A percentile compares a stretch with the other conserved stretches of the same genome.
Evolutionary conservation across 345 rosid species (phyloP).

Genomic region (Eucalyptus lansdowneana): DNA sequence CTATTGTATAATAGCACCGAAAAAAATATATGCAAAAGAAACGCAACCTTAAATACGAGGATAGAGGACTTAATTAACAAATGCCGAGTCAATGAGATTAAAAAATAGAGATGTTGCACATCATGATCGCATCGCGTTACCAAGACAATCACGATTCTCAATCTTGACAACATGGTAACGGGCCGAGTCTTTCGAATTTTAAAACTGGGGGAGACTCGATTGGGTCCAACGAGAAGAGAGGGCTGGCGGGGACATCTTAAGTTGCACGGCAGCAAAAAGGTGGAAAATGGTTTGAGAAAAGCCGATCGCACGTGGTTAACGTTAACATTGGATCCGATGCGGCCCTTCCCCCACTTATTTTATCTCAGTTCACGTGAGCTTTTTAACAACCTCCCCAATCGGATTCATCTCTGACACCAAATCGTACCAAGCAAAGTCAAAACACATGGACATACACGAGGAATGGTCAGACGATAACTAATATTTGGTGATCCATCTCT

Average conservation of each 20-base stretch:
- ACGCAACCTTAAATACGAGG: neutral
- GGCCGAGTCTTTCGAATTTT: too few species aligned
- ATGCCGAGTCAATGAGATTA: too few species aligned
- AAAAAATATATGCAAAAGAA: neutral
- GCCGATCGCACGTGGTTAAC: neutral
- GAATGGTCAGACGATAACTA: neutral
- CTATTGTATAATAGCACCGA: neutral
- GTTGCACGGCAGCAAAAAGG: neutral
- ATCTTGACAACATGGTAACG: too few species aligned
- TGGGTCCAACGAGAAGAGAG: neutral
- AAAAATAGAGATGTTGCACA: too few species aligned
- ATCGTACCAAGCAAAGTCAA: neutral
- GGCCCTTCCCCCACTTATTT: neutral
- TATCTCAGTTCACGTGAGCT: neutral
- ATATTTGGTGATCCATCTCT: neutral
- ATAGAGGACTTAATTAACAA: too few species aligned
- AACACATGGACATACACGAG: neutral
- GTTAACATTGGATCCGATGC: neutral
- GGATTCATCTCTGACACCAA: neutral
- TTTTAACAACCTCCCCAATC: neutral
- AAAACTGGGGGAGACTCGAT: too few species aligned
- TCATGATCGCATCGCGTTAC: neutral
- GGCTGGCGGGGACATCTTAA: neutral
- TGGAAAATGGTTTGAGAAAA: neutral
- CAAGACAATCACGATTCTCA: neutral